A percentile compares a stretch with the other conserved stretches of the same genome.
Conservation (phyloP, 148 eudicot genomes). For the Vaccinium macrocarpon region DNA sequence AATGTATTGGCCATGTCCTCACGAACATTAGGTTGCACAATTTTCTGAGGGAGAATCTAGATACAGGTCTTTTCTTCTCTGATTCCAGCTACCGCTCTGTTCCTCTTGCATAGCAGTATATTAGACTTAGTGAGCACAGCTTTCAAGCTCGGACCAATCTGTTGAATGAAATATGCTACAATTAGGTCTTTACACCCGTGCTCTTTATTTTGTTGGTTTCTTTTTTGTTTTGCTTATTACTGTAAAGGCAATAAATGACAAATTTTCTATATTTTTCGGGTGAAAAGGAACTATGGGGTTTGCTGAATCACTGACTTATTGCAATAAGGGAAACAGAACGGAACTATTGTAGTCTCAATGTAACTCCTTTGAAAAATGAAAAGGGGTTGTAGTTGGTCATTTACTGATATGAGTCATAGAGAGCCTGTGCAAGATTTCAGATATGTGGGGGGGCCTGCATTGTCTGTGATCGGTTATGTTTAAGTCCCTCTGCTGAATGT, state of each 20-base stretch:
- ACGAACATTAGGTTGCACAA: constrained; percentile 67
- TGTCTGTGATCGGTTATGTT: constrained; percentile 52
- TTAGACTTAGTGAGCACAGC: constrained; percentile 85
- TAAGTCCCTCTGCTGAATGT: background rate
- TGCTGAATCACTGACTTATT: background rate
- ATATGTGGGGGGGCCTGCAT: constrained; percentile 54
- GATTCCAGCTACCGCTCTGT: constrained; percentile 99
- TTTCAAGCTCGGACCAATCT: constrained; percentile 74
- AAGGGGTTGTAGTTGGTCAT: background rate
- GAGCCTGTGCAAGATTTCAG: constrained; percentile 44
- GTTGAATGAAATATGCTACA: constrained; percentile 79
- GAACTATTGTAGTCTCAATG: background rate
- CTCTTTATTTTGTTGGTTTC: background rate
- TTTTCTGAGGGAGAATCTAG: constrained; percentile 92
- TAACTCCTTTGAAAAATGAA: background rate
- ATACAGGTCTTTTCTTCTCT: constrained; percentile 86
- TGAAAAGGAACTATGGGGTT: background rate
- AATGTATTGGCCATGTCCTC: background rate
- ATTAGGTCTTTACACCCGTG: constrained; percentile 49
- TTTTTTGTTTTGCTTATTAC: background rate
- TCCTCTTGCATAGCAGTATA: constrained; percentile 94
- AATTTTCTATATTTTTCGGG: background rate
- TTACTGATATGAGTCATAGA: background rate
- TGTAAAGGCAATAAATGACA: background rate
- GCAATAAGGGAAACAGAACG: background rate